Evolutionary conservation across 352 stramenopile genomes (phyloP), one percentile per base, ranked within the genome.

Genomic region (Phytophthora chlamydospora): DNA sequence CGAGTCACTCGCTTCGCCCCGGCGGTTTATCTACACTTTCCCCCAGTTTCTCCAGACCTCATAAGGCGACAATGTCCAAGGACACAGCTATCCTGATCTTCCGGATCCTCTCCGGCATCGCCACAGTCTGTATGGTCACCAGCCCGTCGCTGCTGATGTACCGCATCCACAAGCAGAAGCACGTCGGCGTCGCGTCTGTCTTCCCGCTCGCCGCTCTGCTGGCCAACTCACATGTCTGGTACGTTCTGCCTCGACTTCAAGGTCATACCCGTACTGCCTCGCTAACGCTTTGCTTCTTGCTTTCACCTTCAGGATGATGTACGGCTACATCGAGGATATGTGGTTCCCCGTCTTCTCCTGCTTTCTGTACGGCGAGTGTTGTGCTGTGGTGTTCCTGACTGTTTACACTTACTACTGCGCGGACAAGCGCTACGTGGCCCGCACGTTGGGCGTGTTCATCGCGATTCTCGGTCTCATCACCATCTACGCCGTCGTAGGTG

Each of bases 341-440:
- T 75, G 71, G 54, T 78, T 83, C 60, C 75, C 75, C 10, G 52
- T 81, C 6, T 78, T 83, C 52, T 59, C 57, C 5, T 78, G 66
- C 19, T 78, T 76, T 36, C n/a, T 77, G 19, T 75, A 71, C n/a
- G 73, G 70, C 13, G 70, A 75, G 31, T 47, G 70, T 33, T 68
- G 51, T 6, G 65, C 60, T 11, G 40, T 66, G 16, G 52, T 80
- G 11, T 89, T 83, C 67, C 53, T 87, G 14, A 47, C 54, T 1
- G 57, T 83, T 10, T 88, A 85, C 59, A 83, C 73, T n/a, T 71
- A 62, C 24, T 88, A 82, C 64, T 87, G 76, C 31, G 55, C 58
- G 24, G 76, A 76, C 68, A 73, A 56, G 36, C 24, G 19, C 31
- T 76, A 75, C 40, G 68, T 73, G 14, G 42, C 53, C 35, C 61